A percentile compares a stretch with the other conserved stretches of the same genome.
phyloP scores from a whole-genome alignment of 805 yeast genomes.

The Saccharomycopsis sp. region DNA sequence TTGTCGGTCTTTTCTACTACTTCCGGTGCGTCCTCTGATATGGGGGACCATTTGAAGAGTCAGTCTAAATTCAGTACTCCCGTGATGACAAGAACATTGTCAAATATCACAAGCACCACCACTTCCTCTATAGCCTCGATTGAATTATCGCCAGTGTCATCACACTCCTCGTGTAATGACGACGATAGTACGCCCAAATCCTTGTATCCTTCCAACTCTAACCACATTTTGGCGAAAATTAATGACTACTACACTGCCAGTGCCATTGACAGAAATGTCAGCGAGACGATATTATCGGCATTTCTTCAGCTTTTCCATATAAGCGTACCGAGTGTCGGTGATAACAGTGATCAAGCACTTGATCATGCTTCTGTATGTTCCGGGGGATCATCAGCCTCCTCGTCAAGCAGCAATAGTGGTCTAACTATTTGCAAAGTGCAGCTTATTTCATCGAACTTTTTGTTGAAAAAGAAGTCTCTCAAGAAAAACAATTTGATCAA shows the following conservation, averaged over 20 bases:
- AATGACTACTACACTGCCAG: neutral
- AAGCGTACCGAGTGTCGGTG: neutral
- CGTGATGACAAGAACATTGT: slow-evolving; percentile 6
- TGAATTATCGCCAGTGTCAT: slow-evolving; percentile 1
- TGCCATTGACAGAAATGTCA: neutral
- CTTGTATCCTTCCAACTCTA: neutral
- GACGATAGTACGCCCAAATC: slow-evolving; percentile 1
- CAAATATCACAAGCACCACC: slow-evolving; percentile 3
- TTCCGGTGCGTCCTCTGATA: neutral
- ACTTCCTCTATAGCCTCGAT: neutral
- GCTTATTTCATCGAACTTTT: slow-evolving; percentile 18
- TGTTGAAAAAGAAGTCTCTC: slow-evolving; percentile 19
- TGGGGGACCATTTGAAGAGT: neutral
- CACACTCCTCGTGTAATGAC: neutral
- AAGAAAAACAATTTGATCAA: slow-evolving; percentile 19
- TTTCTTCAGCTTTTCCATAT: neutral
- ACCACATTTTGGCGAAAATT: neutral
- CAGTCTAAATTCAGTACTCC: neutral
- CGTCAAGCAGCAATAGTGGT: neutral
- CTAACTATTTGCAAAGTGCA: slow-evolving; percentile 17
- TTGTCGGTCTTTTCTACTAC: neutral
- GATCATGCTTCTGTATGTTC: neutral
- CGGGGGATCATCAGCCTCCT: neutral
- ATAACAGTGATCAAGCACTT: neutral
- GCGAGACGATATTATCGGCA: neutral